Evolutionary conservation across 2,329 filamentous ascomycete species (phyloP), one percentile per base, ranked within the genome.

Genomic region (Mycocentrospora acerina): DNA sequence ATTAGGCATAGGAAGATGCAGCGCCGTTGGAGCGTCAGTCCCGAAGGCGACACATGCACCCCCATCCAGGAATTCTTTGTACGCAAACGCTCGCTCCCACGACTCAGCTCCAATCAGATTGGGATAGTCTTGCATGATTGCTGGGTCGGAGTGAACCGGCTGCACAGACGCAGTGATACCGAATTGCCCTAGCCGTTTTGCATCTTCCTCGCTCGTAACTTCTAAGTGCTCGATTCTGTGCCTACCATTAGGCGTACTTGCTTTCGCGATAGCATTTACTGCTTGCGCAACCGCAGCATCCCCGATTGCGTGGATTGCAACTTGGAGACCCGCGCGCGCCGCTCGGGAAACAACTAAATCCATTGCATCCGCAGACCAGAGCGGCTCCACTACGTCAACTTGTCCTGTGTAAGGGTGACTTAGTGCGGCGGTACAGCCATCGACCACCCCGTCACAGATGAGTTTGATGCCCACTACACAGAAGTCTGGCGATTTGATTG

Each of bases 131-230:
- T 71, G 64, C 4, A 83, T 60, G 36, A 81, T 78, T 0, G 78
- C 77, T 1, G 80, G 80, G 58, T 95, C 89, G 55, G 89, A 87
- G 67, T 88, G 93, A 72, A 91, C 93, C 18, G 88, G 91, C 73
- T 94, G 87, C 53, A 95, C 93, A 40, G 86, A 86, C 43, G 94
- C 89, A 35, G 89, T 95, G 62, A 83, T 81, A 42, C 79, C 77
- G 4, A 79, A 63, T 15, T 62, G 53, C 9, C 78, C 80, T 0
- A 83, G 71, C 0, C 79, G 69, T 1, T 51, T 62, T 1, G 76
- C 79, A 44, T 83, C 80, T 38, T 68, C 67, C 0, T 67, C 64
- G 0, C 68, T 71, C 4, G 42, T 37, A 22, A 43, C 12, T 54
- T 83, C 80, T 2, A 83, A 65, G 51, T 83, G 80, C 60, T 83